Evolutionary conservation across 352 stramenopile genomes (phyloP), one percentile per base, ranked within the genome.

Genomic region (Globisporangium emineosum): DNA sequence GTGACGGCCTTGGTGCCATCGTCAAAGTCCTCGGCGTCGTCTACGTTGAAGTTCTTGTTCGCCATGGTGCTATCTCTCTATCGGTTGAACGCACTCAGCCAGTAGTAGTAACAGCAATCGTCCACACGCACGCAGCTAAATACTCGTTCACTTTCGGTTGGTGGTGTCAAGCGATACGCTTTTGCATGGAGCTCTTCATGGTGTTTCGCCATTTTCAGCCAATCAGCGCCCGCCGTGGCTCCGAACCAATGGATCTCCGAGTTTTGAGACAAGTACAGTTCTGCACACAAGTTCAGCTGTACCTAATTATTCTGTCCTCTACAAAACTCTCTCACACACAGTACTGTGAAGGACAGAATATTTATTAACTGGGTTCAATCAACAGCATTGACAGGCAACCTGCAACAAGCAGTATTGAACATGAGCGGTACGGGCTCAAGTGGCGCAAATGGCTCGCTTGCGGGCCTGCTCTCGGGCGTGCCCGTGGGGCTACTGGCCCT

Each of bases 21-120:
- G 62, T 90, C 81, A 67, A 91, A 94, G 67, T 94, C 85, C 43
- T 94, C 85, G 25, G 81, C 83, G 58, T 85, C 77, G 63, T 94
- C 85, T 49, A 94, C 79, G 60, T 92, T 86, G 60, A 91, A 92
- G 64, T 83, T 73, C 69, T 79, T 79, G 32, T 81, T 61, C 57
- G 67, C 66, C 81, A 91, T 93, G 51, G 15, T 42, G 15, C 3
- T n/a, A 27, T 56, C 17, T 55, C 29, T 57, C 27, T 21, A 21
- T 47, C 40, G 3, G 40, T 2, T 47, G 40, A 43, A 50, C 43
- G 9, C n/a, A 51, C 52, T 30, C 23, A 37, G 17, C 8, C 43
- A 56, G 35, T 21, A 47, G 17, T 21, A 21, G 5, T 37, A 33
- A 33, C 25, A 27, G 17, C 50, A 55, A 15, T 13, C 27, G 42